Conservation (phyloP, 257 asterid species). For the Fraxinus pennsylvanica region DNA sequence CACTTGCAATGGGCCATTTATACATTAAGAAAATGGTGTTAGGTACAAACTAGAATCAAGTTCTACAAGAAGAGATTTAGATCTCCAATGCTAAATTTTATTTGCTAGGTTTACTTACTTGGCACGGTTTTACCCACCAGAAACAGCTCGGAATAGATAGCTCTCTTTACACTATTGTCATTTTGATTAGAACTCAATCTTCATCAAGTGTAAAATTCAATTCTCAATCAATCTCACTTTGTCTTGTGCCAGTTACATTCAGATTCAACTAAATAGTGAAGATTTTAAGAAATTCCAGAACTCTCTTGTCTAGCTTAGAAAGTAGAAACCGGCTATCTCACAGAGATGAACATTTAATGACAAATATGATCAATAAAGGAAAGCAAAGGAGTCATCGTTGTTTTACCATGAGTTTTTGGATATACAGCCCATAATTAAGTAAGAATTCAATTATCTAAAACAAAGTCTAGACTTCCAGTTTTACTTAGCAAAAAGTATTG, state of each 20-base stretch:
- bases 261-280: not conserved
- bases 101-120: slow-evolving; percentile 1
- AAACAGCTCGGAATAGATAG: not conserved
- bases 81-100: not conserved
- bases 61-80: not conserved
- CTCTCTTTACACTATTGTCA: not conserved
- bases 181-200: slow-evolving; percentile 6
- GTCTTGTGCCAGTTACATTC: not conserved
- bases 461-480: not conserved
- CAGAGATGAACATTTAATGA: not conserved
- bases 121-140: slow-evolving; percentile 13
- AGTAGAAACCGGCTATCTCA: not conserved
- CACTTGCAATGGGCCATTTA: slow-evolving; percentile 10
- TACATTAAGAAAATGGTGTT: not conserved
- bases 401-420: not conserved
- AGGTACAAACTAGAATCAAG: not conserved
- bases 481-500: not conserved
- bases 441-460: not conserved
- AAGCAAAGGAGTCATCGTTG: not conserved
- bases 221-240: not conserved
- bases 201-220: not conserved
- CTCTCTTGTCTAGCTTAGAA: not conserved
- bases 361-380: not conserved
- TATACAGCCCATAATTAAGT: not conserved
- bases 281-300: not conserved